Evolutionary conservation across 805 yeast species (phyloP), one percentile per base, ranked within the genome.

Genomic region (Candida stauntonica): DNA sequence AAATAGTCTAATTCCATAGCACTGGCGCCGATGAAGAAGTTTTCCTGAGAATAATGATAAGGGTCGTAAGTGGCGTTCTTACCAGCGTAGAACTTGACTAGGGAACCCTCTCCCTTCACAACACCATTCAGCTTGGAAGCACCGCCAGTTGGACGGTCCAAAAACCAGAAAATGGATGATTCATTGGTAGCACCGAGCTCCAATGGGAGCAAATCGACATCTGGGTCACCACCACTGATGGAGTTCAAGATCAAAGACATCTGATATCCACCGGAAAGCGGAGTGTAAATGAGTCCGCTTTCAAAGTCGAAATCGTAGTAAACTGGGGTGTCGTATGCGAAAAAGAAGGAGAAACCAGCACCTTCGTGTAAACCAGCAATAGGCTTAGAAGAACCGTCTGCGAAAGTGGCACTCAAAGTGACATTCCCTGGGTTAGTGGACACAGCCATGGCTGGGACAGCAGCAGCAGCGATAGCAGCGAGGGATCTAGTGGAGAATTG

Each of bases 21-120:
- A 29, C 31, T 61, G 17, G 55, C 50, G 13, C 45, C 54, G 36
- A 62, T 56, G 39, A 53, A 56, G 44, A 50, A 64, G 15, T 36
- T n/a, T 7, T 28, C 9, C 8, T 44, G 31, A 28, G 72, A 65
- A 52, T 58, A 62, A 15, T 42, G 27, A 61, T 70, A 70, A 21
- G 73, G 72, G 50, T 71, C 76, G 17, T 32, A 23, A 31, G 48
- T 50, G 43, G 66, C 60, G 58, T 69, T 63, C 62, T 60, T 66
- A 49, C 66, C 62, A 38, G 68, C 75, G 47, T 56, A 64, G 57
- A 68, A 67, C n/a, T 17, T 17, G 26, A 36, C 32, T 9, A 19
- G 19, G 23, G 57, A 58, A 21, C 44, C 68, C 30, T 61, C 54
- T 39, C 57, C 54, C 16, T 45, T 35, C 35, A 68, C 50, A n/a